A percentile compares a stretch with the other conserved stretches of the same genome.
These are phyloP conservation scores for Epichloe glyceriae DNA, from an alignment of 2,329 filamentous ascomycete species.

Conservation along the genomic window DNA sequence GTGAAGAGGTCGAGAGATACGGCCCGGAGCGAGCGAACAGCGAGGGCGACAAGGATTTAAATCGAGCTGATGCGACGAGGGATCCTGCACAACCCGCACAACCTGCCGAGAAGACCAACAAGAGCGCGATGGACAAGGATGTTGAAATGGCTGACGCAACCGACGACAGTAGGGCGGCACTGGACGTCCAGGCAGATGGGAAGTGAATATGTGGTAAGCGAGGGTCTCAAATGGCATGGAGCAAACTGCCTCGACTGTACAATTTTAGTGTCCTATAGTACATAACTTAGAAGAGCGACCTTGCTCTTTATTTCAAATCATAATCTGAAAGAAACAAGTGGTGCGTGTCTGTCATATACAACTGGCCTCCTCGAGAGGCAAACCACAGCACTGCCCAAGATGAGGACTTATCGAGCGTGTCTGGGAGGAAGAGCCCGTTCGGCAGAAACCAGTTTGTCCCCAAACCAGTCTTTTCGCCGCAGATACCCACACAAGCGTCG, in stretches of 20 bases:
- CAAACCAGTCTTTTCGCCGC: too few species aligned
- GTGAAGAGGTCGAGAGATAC: slow-evolving; percentile 14
- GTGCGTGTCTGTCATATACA: too few species aligned
- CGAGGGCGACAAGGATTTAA: slow-evolving; percentile 37
- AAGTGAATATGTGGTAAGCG: slow-evolving; percentile 6
- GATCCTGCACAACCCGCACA: slow-evolving; percentile 1
- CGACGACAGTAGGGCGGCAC: slow-evolving; percentile 1
- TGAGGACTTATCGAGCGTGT: too few species aligned
- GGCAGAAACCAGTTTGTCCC: too few species aligned
- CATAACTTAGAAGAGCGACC: background rate
- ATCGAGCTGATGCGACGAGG: slow-evolving; percentile 17
- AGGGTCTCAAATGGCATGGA: background rate
- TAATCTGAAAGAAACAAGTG: background rate
- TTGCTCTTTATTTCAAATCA: background rate
- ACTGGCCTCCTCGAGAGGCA: too few species aligned
- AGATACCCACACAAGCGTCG: too few species aligned
- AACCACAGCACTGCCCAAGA: too few species aligned
- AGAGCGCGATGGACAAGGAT: slow-evolving; percentile 13
- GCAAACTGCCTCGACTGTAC: background rate
- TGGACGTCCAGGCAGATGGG: slow-evolving; percentile 3
- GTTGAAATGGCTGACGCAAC: slow-evolving; percentile 19
- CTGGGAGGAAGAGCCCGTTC: too few species aligned
- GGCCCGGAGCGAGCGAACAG: slow-evolving; percentile 17
- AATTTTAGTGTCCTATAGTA: background rate
- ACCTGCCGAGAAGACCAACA: slow-evolving; percentile 4